phyloP scores from a whole-genome alignment of 306 rosid genomes.

The Echinosophora koreensis region DNA sequence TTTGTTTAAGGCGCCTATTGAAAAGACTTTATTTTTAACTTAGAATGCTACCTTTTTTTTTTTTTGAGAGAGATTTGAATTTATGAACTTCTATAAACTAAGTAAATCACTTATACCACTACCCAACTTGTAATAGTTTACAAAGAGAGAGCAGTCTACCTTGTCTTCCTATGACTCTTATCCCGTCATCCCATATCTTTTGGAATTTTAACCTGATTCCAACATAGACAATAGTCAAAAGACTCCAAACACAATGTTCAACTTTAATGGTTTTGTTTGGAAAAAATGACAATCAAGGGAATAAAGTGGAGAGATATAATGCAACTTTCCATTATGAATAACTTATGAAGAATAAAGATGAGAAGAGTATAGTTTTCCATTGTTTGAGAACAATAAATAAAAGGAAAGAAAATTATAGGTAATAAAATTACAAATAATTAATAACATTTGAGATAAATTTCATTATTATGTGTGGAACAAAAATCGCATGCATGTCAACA shows the following conservation, averaged over 20 bases:
- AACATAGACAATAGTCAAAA: conserved; percentile 3
- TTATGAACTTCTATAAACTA: not conserved
- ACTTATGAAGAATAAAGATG: conserved; percentile 6
- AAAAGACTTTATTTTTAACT: not conserved
- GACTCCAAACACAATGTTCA: not conserved
- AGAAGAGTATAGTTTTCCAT: not conserved
- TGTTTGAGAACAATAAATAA: not conserved
- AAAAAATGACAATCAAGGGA: not conserved
- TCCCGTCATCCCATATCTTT: not conserved
- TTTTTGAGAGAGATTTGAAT: not conserved
- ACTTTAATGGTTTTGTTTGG: not conserved
- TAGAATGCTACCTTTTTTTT: not conserved
- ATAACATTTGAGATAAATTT: not conserved
- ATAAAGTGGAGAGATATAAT: not conserved
- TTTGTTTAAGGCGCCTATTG: not conserved
- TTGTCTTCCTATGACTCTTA: not conserved
- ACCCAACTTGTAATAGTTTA: not conserved
- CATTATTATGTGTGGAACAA: not conserved
- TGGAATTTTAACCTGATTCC: conserved; percentile 19
- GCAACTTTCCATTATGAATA: conserved; percentile 1
- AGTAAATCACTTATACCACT: not conserved
- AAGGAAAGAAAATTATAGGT: not conserved
- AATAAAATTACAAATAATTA: not conserved
- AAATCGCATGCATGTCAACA: not conserved
- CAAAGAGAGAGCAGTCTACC: not conserved